Conservation (phyloP, 2,329 filamentous ascomycete genomes). For the Aspergillus transmontanensis region DNA sequence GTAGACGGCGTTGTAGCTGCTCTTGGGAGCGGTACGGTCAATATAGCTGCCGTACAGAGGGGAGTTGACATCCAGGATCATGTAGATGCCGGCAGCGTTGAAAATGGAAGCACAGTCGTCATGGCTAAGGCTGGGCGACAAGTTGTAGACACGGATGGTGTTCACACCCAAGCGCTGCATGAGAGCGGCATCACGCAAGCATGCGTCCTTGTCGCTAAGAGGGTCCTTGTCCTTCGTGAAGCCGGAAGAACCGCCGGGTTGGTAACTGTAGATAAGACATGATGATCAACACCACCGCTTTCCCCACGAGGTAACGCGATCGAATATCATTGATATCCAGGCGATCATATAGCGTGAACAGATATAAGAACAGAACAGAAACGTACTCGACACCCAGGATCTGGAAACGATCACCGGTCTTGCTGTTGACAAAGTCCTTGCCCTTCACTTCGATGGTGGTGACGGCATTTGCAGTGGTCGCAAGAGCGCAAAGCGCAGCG, state of each 20-base stretch:
- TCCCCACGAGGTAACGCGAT: slow-evolving; percentile 17
- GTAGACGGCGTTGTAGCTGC: slow-evolving; percentile 59
- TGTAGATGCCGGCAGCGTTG: slow-evolving; percentile 67
- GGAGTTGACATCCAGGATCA: slow-evolving; percentile 67
- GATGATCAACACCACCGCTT: slow-evolving; percentile 21
- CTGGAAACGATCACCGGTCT: slow-evolving; percentile 61
- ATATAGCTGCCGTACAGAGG: slow-evolving; percentile 59
- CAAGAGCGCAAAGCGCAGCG: slow-evolving; percentile 44
- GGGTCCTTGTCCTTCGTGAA: slow-evolving; percentile 59
- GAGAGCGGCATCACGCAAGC: slow-evolving; percentile 64
- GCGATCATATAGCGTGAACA: not conserved
- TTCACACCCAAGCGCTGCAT: slow-evolving; percentile 67
- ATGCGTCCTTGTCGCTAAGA: slow-evolving; percentile 59
- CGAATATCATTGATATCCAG: slow-evolving; percentile 10
- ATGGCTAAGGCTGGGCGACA: slow-evolving; percentile 62
- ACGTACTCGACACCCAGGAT: slow-evolving; percentile 63
- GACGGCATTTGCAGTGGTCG: slow-evolving; percentile 54
- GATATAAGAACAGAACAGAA: not conserved
- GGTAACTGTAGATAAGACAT: slow-evolving; percentile 49
- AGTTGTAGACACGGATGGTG: slow-evolving; percentile 67
- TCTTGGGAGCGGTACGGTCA: slow-evolving; percentile 57
- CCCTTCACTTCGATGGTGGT: slow-evolving; percentile 59
- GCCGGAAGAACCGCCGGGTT: slow-evolving; percentile 63
- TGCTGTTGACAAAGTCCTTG: slow-evolving; percentile 63
- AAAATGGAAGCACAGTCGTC: slow-evolving; percentile 66